phyloP scores from a whole-genome alignment of 2,329 filamentous ascomycete species.

The Paecilomyces sp. region DNA sequence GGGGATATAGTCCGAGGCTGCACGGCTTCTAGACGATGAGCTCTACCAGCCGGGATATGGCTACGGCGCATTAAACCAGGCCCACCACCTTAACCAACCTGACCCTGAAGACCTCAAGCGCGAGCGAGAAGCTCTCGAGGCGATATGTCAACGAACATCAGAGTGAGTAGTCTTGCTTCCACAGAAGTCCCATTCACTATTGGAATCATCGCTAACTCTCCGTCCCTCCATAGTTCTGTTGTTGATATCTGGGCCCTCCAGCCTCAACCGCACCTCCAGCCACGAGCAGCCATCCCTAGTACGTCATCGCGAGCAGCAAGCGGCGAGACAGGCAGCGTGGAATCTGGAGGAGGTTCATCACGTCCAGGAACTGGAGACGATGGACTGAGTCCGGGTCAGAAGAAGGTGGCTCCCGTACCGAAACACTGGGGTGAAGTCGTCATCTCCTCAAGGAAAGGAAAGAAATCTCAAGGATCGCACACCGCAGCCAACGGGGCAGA shows the following conservation, averaged over 20 bases:
- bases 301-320: slow-evolving; percentile 16
- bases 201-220: not conserved
- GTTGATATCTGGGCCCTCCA: slow-evolving; percentile 40
- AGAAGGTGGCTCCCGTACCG: slow-evolving; percentile 18
- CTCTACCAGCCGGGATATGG: slow-evolving; percentile 38
- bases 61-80: slow-evolving; percentile 33
- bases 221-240: slow-evolving; percentile 25
- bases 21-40: slow-evolving; percentile 39
- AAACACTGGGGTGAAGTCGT: slow-evolving; percentile 41
- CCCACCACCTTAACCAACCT: slow-evolving; percentile 28
- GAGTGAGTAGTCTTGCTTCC: slow-evolving; percentile 25
- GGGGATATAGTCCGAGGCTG: slow-evolving; percentile 30
- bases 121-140: slow-evolving; percentile 38
- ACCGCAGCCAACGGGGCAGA: slow-evolving; percentile 18
- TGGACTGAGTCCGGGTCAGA: slow-evolving; percentile 1
- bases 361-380: slow-evolving; percentile 7
- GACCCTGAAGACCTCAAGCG: slow-evolving; percentile 37
- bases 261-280: slow-evolving; percentile 33
- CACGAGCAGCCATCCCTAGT: slow-evolving; percentile 27
- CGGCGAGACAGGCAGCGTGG: slow-evolving; percentile 5
- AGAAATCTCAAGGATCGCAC: slow-evolving; percentile 11
- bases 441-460: slow-evolving; percentile 28
- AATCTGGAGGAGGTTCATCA: slow-evolving; percentile 6
- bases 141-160: slow-evolving; percentile 41
- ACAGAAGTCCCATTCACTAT: not conserved